Evolutionary conservation across 2,329 filamentous ascomycete species (phyloP).

Genomic region (Grosmannia huntii): DNA sequence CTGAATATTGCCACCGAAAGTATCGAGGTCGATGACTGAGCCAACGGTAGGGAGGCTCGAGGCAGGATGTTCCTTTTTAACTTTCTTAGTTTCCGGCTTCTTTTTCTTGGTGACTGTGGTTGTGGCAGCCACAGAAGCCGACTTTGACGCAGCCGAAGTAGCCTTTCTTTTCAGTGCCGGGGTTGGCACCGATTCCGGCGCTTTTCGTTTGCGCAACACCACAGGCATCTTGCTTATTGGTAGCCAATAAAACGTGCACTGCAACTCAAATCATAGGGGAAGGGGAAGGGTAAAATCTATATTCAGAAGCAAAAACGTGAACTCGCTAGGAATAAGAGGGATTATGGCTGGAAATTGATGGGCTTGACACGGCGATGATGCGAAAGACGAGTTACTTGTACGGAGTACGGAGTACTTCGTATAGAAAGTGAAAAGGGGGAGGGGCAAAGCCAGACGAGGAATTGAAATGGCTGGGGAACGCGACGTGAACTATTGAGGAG

Average conservation of each 20-base stretch:
- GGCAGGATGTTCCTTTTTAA: conserved; percentile 17
- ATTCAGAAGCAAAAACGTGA: background rate
- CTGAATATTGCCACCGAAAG: conserved; percentile 61
- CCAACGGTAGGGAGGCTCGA: conserved; percentile 30
- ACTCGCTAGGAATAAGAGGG: background rate
- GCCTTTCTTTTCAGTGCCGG: conserved; percentile 29
- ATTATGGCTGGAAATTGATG: background rate
- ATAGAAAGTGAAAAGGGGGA: background rate
- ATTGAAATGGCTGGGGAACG: conserved; percentile 2
- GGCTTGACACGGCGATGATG: background rate
- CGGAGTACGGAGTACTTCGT: no score
- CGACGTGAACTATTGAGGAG: background rate
- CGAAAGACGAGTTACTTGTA: background rate
- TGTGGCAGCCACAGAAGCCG: conserved; percentile 5
- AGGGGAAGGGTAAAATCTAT: background rate
- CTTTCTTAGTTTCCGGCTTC: conserved; percentile 10
- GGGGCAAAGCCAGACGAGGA: background rate
- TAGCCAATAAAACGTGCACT: background rate
- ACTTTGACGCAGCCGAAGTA: conserved; percentile 7
- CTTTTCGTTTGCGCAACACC: conserved; percentile 50
- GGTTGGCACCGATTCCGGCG: conserved; percentile 32
- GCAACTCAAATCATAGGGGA: background rate
- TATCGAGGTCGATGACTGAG: conserved; percentile 41
- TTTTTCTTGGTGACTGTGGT: conserved; percentile 6
- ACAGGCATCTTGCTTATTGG: conserved; percentile 34